Percentiles rank a stretch among this genome's conserved stretches.
These are phyloP conservation scores for Xylona heveae DNA, from an alignment of 495 filamentous ascomycete genomes.

Conservation along the genomic window DNA sequence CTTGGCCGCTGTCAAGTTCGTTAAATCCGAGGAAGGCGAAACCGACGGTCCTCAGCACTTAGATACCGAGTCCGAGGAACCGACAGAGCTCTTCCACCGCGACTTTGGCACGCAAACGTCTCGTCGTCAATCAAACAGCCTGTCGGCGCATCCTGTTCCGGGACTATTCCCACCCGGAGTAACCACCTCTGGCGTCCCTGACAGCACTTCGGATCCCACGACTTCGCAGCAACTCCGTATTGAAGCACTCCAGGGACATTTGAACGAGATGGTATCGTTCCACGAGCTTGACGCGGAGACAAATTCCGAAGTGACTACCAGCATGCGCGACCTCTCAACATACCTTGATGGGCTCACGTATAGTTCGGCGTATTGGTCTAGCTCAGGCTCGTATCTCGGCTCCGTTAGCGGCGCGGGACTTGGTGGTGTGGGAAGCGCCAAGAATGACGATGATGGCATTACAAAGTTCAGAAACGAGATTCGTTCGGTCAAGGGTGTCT, in stretches of 20 bases:
- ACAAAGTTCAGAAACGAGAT: conserved; percentile 65
- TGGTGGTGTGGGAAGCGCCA: conserved; percentile 19
- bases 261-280: conserved; percentile 17
- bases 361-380: conserved; percentile 17
- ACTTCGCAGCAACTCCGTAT: conserved; percentile 1
- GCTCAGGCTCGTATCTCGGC: conserved; percentile 5
- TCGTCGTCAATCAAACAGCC: conserved; percentile 20
- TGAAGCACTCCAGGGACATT: conserved; percentile 1
- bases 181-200: no score
- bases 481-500: conserved; percentile 74
- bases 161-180: no score
- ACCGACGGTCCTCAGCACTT: conserved; percentile 12
- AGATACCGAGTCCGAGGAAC: conserved; percentile 31
- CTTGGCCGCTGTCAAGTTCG: conserved; percentile 14
- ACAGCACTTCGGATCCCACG: no score
- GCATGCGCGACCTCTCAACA: conserved; percentile 22
- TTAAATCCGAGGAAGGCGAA: conserved; percentile 4
- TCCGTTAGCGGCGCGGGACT: conserved; percentile 5
- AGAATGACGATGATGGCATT: conserved; percentile 44
- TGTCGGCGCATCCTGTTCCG: no score
- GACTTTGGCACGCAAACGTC: conserved; percentile 79
- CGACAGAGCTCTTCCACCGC: conserved; percentile 76
- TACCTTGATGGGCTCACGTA: conserved; percentile 33
- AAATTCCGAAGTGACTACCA: conserved; percentile 17
- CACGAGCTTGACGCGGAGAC: conserved; percentile 19